Base-by-base conservation (phyloP, 371 early-diverging fungal species). In the Enterocytospora artemiae region DNA sequence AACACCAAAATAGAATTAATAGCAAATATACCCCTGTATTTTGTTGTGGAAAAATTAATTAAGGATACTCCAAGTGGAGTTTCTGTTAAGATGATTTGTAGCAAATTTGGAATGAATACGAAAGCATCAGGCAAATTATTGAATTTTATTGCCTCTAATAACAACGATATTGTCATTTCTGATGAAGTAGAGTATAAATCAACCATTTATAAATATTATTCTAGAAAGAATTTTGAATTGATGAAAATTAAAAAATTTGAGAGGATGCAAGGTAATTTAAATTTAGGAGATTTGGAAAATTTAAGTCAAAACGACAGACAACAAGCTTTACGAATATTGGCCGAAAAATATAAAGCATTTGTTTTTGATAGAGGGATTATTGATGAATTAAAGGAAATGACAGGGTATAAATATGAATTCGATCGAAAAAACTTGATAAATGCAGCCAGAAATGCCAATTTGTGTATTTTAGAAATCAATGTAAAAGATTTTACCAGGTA, bases 401-500 rank as follows among this genome's bases (percentile, higher is more conserved):
- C 60, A 22, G 67, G 67, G 9, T 45, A 14, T 20, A 63, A 41
- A 18, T 68, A 61, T 39, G 25, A 18, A 20, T 53, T 73, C 18
- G 67, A 67, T 48, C 57, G 71, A 55, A 57, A 63, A 58, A 74
- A 67, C 16, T 33, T 74, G 24, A 61, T 74, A 22, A 67, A 39
- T 5, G 28, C 71, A 24, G 74, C 74, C 2, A 32, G 41, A 27
- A n/a, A n/a, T n/a, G n/a, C n/a, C n/a, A n/a, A n/a, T n/a, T n/a
- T n/a, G n/a, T n/a, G n/a, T n/a, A n/a, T n/a, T n/a, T n/a, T n/a
- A n/a, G n/a, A n/a, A n/a, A n/a, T n/a, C n/a, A n/a, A n/a, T n/a
- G n/a, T n/a, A n/a, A n/a, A n/a, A n/a, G n/a, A n/a, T n/a, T n/a
- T n/a, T n/a, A n/a, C n/a, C n/a, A n/a, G n/a, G n/a, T n/a, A n/a